Conservation (phyloP, 208 protist genomes). For the Acanthamoeba healyi region DNA sequence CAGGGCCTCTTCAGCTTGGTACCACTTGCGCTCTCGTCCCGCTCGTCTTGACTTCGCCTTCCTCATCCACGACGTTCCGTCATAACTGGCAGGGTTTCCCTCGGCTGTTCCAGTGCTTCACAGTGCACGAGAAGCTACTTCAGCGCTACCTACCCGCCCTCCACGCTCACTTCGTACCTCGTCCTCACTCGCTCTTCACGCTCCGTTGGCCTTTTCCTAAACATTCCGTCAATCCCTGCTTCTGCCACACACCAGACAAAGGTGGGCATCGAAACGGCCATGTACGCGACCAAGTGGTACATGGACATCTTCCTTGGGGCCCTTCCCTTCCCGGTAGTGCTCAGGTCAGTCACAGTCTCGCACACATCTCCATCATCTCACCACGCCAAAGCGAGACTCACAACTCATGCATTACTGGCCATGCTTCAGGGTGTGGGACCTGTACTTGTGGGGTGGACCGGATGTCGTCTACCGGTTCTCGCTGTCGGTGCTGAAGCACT, state of each 20-base stretch:
- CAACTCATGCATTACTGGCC: too few species aligned
- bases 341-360: neutral
- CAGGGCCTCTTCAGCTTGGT: neutral
- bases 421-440: constrained; percentile 11
- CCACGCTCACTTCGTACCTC: neutral
- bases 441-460: neutral
- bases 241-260: too few species aligned
- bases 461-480: neutral
- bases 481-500: neutral
- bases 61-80: too few species aligned
- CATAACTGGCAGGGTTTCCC: neutral
- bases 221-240: too few species aligned
- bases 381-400: too few species aligned
- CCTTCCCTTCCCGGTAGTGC: neutral
- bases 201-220: too few species aligned
- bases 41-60: too few species aligned
- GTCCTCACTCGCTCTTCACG: neutral
- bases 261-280: neutral
- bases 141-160: neutral
- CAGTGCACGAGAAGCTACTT: constrained; percentile 7
- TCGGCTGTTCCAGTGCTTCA: constrained; percentile 30
- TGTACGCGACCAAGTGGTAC: constrained; percentile 39
- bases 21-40: too few species aligned
- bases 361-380: neutral
- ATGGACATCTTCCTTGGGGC: constrained; percentile 21